phyloP scores from a whole-genome alignment of 2,329 filamentous ascomycete species.

The Chrysoporthe puriensis region DNA sequence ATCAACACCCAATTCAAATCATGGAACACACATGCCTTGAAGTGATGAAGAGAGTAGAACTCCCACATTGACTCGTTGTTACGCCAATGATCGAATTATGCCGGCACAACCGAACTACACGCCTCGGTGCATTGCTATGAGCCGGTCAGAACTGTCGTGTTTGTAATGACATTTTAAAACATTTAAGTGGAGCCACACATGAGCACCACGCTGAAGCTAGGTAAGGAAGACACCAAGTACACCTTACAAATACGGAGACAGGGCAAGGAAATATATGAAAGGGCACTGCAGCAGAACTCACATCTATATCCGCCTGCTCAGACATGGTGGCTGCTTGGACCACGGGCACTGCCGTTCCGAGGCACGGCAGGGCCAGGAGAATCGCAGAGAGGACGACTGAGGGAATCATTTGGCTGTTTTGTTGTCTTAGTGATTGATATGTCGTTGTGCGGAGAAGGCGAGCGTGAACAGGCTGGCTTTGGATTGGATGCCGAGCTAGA shows the following conservation, averaged over 20 bases:
- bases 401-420: neutral
- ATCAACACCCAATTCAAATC: too few relatives aligned
- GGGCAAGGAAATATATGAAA: neutral
- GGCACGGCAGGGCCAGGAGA: conserved; percentile 14
- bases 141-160: neutral
- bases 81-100: neutral
- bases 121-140: neutral
- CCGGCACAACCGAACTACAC: neutral
- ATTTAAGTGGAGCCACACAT: neutral
- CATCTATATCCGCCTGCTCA: neutral
- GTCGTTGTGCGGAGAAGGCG: neutral
- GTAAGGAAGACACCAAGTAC: neutral
- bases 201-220: neutral
- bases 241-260: neutral
- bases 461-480: neutral
- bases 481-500: neutral
- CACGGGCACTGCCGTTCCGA: conserved; percentile 10
- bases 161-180: neutral
- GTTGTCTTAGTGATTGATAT: neutral
- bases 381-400: conserved; percentile 12
- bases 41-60: neutral
- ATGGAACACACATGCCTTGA: neutral
- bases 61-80: neutral
- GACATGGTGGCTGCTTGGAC: neutral
- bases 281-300: neutral